Evolutionary conservation across 2,329 filamentous ascomycete species (phyloP).

Genomic region (Colletotrichum lupini): DNA sequence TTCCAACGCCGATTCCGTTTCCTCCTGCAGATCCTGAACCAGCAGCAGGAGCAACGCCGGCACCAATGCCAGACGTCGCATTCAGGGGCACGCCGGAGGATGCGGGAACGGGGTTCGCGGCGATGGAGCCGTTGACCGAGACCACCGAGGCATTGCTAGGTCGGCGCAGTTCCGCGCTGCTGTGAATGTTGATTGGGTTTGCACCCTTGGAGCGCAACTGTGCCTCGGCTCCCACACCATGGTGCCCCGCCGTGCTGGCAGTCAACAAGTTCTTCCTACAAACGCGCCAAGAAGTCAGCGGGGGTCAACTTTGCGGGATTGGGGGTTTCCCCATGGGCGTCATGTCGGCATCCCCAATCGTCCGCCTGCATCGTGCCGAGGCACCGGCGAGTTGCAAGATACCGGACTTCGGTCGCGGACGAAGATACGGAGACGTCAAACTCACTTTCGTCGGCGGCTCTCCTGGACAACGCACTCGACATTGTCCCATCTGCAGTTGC

Average conservation of each 20-base stretch:
- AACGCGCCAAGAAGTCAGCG: slow-evolving; percentile 22
- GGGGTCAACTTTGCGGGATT: neutral
- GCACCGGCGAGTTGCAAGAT: neutral
- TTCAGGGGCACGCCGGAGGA: slow-evolving; percentile 7
- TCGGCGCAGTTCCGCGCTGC: slow-evolving; percentile 50
- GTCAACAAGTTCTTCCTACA: slow-evolving; percentile 58
- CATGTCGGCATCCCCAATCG: neutral
- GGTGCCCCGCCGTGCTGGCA: slow-evolving; percentile 48
- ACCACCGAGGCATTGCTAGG: slow-evolving; percentile 46
- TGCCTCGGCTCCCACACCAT: slow-evolving; percentile 54
- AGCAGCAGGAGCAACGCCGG: slow-evolving; percentile 27
- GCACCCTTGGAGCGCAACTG: slow-evolving; percentile 52
- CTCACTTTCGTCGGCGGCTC: slow-evolving; percentile 87
- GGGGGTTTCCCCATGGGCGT: neutral
- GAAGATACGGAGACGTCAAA: slow-evolving; percentile 40
- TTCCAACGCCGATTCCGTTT: slow-evolving; percentile 31
- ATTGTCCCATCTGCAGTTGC: slow-evolving; percentile 85
- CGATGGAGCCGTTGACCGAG: slow-evolving; percentile 41
- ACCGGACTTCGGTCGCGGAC: too few species aligned
- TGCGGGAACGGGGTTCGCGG: slow-evolving; percentile 16
- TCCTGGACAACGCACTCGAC: slow-evolving; percentile 82
- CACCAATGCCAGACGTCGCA: slow-evolving; percentile 20
- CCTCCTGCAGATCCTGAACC: neutral
- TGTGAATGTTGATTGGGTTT: slow-evolving; percentile 47
- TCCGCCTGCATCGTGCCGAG: neutral